Conservation (phyloP, 352 stramenopile genomes). For the Plasmopara muralis region DNA sequence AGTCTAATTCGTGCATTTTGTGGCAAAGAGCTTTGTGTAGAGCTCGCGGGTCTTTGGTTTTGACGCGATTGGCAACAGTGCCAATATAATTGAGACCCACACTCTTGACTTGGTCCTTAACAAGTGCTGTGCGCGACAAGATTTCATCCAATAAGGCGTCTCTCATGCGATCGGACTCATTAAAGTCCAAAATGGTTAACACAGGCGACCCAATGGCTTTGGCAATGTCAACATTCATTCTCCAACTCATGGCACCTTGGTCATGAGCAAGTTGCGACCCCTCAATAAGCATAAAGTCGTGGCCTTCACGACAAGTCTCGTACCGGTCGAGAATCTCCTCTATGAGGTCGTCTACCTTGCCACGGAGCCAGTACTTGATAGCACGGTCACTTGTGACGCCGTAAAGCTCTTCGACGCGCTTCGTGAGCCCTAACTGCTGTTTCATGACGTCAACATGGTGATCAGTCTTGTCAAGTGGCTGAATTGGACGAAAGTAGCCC, state of each 20-base stretch:
- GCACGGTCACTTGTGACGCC: constrained; percentile 54
- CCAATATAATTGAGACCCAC: constrained; percentile 61
- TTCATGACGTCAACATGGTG: constrained; percentile 71
- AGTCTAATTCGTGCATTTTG: constrained; percentile 30
- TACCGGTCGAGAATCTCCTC: constrained; percentile 64
- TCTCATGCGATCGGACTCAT: constrained; percentile 18
- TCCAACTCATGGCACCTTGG: constrained; percentile 71
- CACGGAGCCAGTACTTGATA: constrained; percentile 42
- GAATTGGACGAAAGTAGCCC: constrained; percentile 75
- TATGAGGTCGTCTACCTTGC: constrained; percentile 58
- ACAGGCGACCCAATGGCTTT: constrained; percentile 60
- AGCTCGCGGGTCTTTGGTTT: constrained; percentile 25
- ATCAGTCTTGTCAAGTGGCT: constrained; percentile 35
- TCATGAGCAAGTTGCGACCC: constrained; percentile 58
- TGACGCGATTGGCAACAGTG: constrained; percentile 69
- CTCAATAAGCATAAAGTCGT: constrained; percentile 84
- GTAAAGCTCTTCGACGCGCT: constrained; percentile 36
- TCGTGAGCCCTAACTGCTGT: constrained; percentile 44
- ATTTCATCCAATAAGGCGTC: constrained; percentile 44
- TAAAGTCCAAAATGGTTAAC: constrained; percentile 55
- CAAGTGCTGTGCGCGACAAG: constrained; percentile 42
- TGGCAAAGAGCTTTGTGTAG: constrained; percentile 28
- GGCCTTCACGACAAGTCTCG: constrained; percentile 40
- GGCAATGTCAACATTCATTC: constrained; percentile 73
- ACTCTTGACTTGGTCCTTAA: constrained; percentile 52